Percentiles rank a stretch among this genome's conserved stretches.
Conservation (phyloP, 495 filamentous ascomycete species). For the Jackrogersella multiformis region DNA sequence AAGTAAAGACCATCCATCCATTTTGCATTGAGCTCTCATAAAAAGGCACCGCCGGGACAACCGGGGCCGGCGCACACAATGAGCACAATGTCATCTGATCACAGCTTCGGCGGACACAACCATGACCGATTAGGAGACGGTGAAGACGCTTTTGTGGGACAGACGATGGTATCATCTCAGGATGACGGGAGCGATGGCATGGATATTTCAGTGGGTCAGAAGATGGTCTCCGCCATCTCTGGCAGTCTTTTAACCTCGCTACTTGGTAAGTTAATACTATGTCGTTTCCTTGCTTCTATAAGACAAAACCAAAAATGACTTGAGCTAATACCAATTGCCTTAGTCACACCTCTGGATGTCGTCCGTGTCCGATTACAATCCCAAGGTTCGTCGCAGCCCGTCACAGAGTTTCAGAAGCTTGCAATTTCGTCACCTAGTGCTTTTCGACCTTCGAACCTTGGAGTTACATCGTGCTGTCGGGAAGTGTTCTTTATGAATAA, state of each 20-base stretch:
- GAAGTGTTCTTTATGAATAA: constrained; percentile 98
- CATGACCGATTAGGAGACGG: constrained; percentile 39
- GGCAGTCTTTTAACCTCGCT: constrained; percentile 91
- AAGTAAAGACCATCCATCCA: background rate
- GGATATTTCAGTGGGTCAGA: constrained; percentile 81
- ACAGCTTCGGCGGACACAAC: constrained; percentile 39
- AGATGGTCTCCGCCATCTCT: constrained; percentile 92
- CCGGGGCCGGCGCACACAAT: constrained; percentile 41
- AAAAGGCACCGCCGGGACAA: constrained; percentile 37
- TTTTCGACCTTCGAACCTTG: constrained; percentile 79
- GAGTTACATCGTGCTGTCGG: constrained; percentile 93
- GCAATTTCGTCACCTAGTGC: constrained; percentile 58
- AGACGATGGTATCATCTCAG: constrained; percentile 42
- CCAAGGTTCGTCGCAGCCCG: constrained; percentile 63
- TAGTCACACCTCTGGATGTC: constrained; percentile 96
- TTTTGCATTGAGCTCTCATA: constrained; percentile 17
- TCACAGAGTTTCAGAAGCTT: constrained; percentile 53
- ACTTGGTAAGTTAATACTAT: constrained; percentile 69
- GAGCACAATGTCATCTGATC: constrained; percentile 30
- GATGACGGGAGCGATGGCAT: constrained; percentile 53
- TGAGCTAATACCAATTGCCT: constrained; percentile 32
- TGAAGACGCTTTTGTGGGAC: constrained; percentile 42
- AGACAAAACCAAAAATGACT: background rate
- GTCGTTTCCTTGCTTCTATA: background rate
- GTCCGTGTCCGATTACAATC: constrained; percentile 95